Conservation (phyloP, 805 yeast species). For the Helenozyma rhizophorensis region DNA sequence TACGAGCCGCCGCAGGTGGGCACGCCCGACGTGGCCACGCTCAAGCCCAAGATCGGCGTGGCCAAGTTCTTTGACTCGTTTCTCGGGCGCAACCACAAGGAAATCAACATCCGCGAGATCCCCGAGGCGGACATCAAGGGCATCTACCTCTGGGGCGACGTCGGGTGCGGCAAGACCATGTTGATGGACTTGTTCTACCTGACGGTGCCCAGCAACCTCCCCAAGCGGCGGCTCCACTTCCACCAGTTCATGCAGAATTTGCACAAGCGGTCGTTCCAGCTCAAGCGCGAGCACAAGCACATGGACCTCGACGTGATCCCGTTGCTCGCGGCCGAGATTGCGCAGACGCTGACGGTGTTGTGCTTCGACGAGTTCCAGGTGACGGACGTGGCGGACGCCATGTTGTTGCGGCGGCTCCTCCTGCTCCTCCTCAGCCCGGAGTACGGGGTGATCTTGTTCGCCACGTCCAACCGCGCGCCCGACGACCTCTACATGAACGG, state of each 20-base stretch:
- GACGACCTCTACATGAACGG: conserved; percentile 92
- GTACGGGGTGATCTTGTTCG: conserved; percentile 83
- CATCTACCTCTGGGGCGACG: conserved; percentile 92
- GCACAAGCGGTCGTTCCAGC: conserved; percentile 80
- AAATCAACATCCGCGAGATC: conserved; percentile 7
- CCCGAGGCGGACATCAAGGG: conserved; percentile 56
- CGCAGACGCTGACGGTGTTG: conserved; percentile 67
- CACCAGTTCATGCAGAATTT: conserved; percentile 96
- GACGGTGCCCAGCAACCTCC: conserved; percentile 72
- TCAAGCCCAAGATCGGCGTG: conserved; percentile 49
- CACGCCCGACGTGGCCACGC: conserved; percentile 47
- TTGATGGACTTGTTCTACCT: conserved; percentile 91
- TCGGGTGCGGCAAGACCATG: conserved; percentile 98
- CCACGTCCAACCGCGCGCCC: conserved; percentile 94
- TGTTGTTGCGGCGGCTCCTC: conserved; percentile 78
- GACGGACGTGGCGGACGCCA: conserved; percentile 97
- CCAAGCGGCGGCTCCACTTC: conserved; percentile 83
- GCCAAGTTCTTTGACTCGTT: conserved; percentile 27
- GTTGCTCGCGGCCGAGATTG: conserved; percentile 74
- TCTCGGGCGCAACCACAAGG: conserved; percentile 1
- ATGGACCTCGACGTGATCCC: conserved; percentile 78
- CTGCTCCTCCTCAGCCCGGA: conserved; percentile 62
- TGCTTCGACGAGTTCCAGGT: conserved; percentile 98
- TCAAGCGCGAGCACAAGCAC: conserved; percentile 53
- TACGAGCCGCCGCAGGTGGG: conserved; percentile 63